Conservation (phyloP, 768 basidiomycete genomes). For the Ephemerocybe angulata region DNA sequence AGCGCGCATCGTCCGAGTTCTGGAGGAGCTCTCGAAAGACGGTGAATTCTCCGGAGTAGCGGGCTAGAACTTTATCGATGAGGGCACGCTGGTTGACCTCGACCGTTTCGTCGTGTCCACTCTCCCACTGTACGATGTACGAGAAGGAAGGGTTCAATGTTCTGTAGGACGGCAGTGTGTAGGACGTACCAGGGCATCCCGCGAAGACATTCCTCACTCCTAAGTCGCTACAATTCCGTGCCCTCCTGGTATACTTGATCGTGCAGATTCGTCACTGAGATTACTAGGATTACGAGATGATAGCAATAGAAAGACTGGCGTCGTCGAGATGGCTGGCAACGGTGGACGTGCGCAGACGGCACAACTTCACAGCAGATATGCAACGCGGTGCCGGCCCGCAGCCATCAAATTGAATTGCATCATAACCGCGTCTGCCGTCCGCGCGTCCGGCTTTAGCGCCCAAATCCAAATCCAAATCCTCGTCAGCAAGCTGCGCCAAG, state of each 20-base stretch:
- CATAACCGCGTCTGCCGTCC: no score
- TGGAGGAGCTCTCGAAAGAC: conserved; percentile 82
- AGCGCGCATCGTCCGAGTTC: conserved; percentile 91
- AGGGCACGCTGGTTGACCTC: conserved; percentile 95
- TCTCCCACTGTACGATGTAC: conserved; percentile 38
- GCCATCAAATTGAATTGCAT: no score
- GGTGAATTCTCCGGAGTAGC: conserved; percentile 94
- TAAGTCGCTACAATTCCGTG: no score
- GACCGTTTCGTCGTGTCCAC: conserved; percentile 73
- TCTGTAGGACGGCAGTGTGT: background rate
- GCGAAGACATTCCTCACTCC: conserved; percentile 8
- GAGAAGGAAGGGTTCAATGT: conserved; percentile 3
- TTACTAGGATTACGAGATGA: conserved; percentile 11
- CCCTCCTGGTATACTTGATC: background rate
- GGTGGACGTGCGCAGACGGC: no score
- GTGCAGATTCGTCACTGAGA: conserved; percentile 8
- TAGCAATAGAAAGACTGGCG: no score
- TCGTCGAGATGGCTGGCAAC: no score
- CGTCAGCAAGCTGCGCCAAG: no score
- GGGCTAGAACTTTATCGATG: conserved; percentile 93
- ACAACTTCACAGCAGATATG: no score
- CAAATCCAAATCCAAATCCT: no score
- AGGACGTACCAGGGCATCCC: conserved; percentile 25
- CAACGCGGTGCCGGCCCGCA: no score
- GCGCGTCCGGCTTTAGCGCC: no score